Conservation (phyloP, 345 rosid genomes). For the Bruguiera sexangula region DNA sequence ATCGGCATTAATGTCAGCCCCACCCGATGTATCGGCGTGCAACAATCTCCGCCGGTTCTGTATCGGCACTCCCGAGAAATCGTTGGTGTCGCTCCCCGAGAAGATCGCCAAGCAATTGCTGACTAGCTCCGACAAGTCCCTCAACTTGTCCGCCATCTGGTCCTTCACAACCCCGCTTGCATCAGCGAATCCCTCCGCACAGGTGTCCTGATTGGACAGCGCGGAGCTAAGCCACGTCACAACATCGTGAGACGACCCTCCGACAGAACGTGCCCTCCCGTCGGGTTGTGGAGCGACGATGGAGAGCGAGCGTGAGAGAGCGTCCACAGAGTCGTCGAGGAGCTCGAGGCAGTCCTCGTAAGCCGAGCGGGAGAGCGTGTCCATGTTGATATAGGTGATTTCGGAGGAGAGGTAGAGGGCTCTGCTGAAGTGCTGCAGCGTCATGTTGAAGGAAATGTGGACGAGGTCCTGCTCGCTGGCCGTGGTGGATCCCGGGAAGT, state of each 20-base stretch:
- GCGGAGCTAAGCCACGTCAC: slow-evolving; percentile 97
- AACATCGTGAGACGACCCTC: slow-evolving; percentile 57
- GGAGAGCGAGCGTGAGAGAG: slow-evolving; percentile 64
- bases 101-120: slow-evolving; percentile 88
- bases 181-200: slow-evolving; percentile 71
- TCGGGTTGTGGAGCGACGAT: slow-evolving; percentile 32
- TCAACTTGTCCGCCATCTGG: slow-evolving; percentile 53
- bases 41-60: slow-evolving; percentile 66
- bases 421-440: slow-evolving; percentile 70
- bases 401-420: slow-evolving; percentile 64
- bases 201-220: slow-evolving; percentile 90
- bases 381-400: slow-evolving; percentile 59
- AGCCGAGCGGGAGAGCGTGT: slow-evolving; percentile 59
- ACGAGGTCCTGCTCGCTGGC: slow-evolving; percentile 68
- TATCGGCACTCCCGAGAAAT: slow-evolving; percentile 82
- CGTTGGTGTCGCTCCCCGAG: slow-evolving; percentile 41
- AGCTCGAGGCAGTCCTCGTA: slow-evolving; percentile 89
- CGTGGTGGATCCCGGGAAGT: slow-evolving; percentile 57
- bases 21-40: slow-evolving; percentile 18
- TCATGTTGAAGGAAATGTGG: slow-evolving; percentile 92
- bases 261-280: neutral
- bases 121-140: slow-evolving; percentile 81
- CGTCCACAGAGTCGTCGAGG: slow-evolving; percentile 76
- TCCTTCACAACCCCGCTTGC: slow-evolving; percentile 55
- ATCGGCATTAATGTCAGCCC: slow-evolving; percentile 4